Conservation (phyloP, 2,329 filamentous ascomycete genomes). For the Coniella lustricola region DNA sequence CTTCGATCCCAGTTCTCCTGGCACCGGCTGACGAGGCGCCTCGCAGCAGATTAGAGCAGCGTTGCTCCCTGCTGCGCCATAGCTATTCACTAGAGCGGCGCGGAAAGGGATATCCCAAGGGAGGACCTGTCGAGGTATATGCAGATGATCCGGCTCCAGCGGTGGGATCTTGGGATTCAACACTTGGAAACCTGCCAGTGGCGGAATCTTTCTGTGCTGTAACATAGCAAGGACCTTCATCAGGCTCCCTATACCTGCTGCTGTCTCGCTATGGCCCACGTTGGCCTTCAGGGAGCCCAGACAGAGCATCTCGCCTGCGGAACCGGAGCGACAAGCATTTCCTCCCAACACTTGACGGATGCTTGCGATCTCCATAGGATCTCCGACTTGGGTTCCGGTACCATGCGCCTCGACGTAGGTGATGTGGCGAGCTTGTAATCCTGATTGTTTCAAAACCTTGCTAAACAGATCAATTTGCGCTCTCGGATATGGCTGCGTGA, state of each 20-base stretch:
- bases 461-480: neutral
- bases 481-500: neutral
- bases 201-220: constrained; percentile 33
- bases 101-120: no score
- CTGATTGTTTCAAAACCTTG: neutral
- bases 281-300: constrained; percentile 38
- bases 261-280: constrained; percentile 35
- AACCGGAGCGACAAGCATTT: neutral
- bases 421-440: neutral
- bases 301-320: constrained; percentile 25
- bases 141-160: no score
- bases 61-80: no score
- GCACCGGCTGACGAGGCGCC: no score
- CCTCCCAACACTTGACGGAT: neutral
- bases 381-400: constrained; percentile 2
- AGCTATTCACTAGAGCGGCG: no score
- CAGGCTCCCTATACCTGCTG: constrained; percentile 27
- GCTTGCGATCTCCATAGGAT: neutral
- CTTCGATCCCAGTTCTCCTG: no score
- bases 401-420: constrained; percentile 9
- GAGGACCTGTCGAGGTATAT: no score
- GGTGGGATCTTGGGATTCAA: no score
- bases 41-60: no score
- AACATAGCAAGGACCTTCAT: constrained; percentile 39
- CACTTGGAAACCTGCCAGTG: no score